A percentile compares a stretch with the other conserved stretches of the same genome.
These are phyloP conservation scores for Hanseniaspora taiwanica DNA, from an alignment of 805 yeast genomes.

Conservation along the genomic window DNA sequence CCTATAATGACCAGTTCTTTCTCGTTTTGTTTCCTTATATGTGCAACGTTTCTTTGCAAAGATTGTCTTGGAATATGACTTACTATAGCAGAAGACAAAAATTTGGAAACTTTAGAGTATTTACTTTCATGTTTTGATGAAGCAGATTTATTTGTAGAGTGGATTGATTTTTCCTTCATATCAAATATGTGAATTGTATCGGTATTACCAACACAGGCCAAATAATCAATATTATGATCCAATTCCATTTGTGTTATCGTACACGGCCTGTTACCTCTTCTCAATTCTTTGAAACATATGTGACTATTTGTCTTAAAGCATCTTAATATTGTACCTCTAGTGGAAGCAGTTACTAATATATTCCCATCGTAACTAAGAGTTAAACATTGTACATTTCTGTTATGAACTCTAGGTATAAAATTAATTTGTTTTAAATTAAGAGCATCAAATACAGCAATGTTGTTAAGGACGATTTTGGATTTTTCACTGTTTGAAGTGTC, in stretches of 20 bases:
- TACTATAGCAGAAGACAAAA: not conserved
- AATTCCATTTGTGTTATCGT: slow-evolving; percentile 55
- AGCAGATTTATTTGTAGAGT: slow-evolving; percentile 5
- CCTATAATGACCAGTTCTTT: not conserved
- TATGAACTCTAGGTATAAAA: slow-evolving; percentile 19
- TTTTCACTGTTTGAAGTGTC: not conserved
- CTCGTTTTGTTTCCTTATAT: not conserved
- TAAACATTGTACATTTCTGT: slow-evolving; percentile 18
- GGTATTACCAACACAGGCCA: slow-evolving; percentile 73
- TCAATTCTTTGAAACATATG: slow-evolving; percentile 34
- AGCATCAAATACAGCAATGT: slow-evolving; percentile 68
- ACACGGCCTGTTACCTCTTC: slow-evolving; percentile 68
- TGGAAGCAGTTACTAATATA: slow-evolving; percentile 52
- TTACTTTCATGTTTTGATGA: not conserved
- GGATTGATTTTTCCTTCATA: slow-evolving; percentile 31
- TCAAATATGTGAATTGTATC: slow-evolving; percentile 84
- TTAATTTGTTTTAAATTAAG: slow-evolving; percentile 60
- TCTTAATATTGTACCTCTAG: slow-evolving; percentile 58
- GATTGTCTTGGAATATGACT: not conserved
- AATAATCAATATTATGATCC: slow-evolving; percentile 42
- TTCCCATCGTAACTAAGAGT: slow-evolving; percentile 46
- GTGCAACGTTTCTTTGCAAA: not conserved
- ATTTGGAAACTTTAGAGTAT: not conserved
- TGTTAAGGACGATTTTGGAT: slow-evolving; percentile 10
- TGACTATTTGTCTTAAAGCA: slow-evolving; percentile 46